Evolutionary conservation across 441 rosid genomes (phyloP), one percentile per base, ranked within the genome.

Genomic region (Hypseocharis bilobata): DNA sequence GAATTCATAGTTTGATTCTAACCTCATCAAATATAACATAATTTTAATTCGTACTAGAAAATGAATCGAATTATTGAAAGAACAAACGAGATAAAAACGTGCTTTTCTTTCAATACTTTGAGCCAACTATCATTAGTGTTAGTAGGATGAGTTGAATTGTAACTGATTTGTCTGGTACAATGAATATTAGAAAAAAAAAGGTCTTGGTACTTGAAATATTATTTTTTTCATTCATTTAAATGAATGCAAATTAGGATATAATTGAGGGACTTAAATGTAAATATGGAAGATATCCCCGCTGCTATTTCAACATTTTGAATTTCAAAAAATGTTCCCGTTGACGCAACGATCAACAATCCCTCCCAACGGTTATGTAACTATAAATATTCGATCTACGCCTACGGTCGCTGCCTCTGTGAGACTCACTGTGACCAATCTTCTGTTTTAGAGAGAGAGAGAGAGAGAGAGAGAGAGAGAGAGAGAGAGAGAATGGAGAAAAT

Each of bases 321-420:
- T 84, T 84, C 76, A 72, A 81, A n/a, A 83, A 59, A 29, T 30
- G 64, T 65, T 25, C 42, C 81, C 82, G 82, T 82, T 80, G 61
- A 17, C 45, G 2, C 64, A 68, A 60, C 49, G 59, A 23, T 40
- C 61, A 64, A 67, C 26, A 51, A 44, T 14, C 6, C 26, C 14
- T 45, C 64, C 6, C 27, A 72, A 69, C 66, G 60, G 66, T 16
- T 72, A 60, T 56, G 63, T 69, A 58, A 54, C n/a, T n/a, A n/a
- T n/a, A n/a, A n/a, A n/a, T n/a, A 11, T 27, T 6, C 56, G 3
- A 10, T 30, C 29, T 6, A 1, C 3, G 3, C n/a, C n/a, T 10
- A n/a, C 65, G 5, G 42, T 3, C 62, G 7, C 57, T n/a, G n/a
- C 34, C 40, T 52, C 60, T 3, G 10, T 29, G 25, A 14, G 27